Conservation (phyloP, 2,329 filamentous ascomycete species). For the Tolypocladium album region DNA sequence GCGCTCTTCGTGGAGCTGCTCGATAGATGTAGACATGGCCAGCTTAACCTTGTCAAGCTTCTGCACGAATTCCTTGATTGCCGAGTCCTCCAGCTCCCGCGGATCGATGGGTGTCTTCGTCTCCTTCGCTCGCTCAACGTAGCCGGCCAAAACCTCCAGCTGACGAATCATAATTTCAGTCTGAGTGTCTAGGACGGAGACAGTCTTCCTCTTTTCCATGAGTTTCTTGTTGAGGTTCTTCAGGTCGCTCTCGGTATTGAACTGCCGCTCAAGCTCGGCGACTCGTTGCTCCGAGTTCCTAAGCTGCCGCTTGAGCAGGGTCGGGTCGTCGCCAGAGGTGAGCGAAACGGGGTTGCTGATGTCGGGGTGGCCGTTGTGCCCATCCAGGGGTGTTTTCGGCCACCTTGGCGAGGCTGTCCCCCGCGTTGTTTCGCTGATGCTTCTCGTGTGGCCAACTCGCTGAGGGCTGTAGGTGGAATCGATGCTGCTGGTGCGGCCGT, state of each 20-base stretch:
- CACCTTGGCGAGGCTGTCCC: slow-evolving; percentile 55
- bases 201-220: slow-evolving; percentile 87
- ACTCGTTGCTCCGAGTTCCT: slow-evolving; percentile 75
- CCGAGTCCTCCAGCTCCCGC: slow-evolving; percentile 73
- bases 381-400: slow-evolving; percentile 59
- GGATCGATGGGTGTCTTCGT: slow-evolving; percentile 72
- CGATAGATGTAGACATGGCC: slow-evolving; percentile 45
- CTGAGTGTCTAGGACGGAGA: slow-evolving; percentile 87
- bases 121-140: slow-evolving; percentile 77
- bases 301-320: slow-evolving; percentile 62
- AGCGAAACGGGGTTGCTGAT: slow-evolving; percentile 64
- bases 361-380: slow-evolving; percentile 39
- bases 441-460: slow-evolving; percentile 43
- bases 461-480: slow-evolving; percentile 35
- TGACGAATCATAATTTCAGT: slow-evolving; percentile 93
- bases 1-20: slow-evolving; percentile 57
- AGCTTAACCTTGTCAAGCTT: slow-evolving; percentile 53
- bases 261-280: slow-evolving; percentile 75
- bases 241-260: slow-evolving; percentile 51
- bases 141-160: slow-evolving; percentile 78
- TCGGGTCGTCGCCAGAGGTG: slow-evolving; percentile 54
- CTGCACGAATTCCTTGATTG: slow-evolving; percentile 85
- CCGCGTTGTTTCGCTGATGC: slow-evolving; percentile 57
- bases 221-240: slow-evolving; percentile 80
- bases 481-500: slow-evolving; percentile 80